Base-by-base conservation (phyloP, 106 monocot species). In the Acorus calamus region DNA sequence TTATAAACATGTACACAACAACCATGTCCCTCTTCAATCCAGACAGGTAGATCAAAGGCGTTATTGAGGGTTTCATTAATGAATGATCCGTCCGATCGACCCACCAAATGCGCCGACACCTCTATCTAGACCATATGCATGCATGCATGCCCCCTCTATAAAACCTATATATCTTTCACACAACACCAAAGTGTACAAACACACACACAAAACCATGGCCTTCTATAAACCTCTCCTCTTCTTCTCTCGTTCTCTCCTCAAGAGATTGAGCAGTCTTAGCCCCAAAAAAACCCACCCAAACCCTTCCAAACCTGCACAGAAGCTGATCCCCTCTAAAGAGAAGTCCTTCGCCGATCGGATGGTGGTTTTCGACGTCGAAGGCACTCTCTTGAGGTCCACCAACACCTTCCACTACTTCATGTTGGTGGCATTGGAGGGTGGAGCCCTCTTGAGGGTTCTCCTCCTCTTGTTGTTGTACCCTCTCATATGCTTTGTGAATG, bases 331-430 rank as follows among this genome's bases (percentile, higher is more conserved):
- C 28, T 28, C 28, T 28, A 28, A 28, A 28, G 28, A 28, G 28
- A 28, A 28, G 28, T 28, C 28, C 28, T 28, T 78, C 46, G 49
- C 47, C 41, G 47, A 44, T 51, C 6, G 69, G 14, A 80, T 80
- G 57, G 10, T 86, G 6, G 66, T 86, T 7, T 50, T 76, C 41
- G 84, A 92, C 42, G 65, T 92, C 47, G 87, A 92, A 52, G 77
- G 81, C n/a, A 72, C 66, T 3, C 62, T 92, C 0, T 71, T 92
- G 3, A 64, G 74, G 46, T 77, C 81, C 2, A 53, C 76, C 3
- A 79, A 76, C 50, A 69, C 66, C 53, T 92, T 87, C 69, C 84
- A 86, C 14, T 92, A 92, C 81, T 87, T 92, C 79, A 86, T 92
- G 92, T 61, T 84, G 47, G 86, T 87, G 46, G 92, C 92, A 11